Conservation (phyloP, 257 asterid genomes). For the Solanum etuberosum region DNA sequence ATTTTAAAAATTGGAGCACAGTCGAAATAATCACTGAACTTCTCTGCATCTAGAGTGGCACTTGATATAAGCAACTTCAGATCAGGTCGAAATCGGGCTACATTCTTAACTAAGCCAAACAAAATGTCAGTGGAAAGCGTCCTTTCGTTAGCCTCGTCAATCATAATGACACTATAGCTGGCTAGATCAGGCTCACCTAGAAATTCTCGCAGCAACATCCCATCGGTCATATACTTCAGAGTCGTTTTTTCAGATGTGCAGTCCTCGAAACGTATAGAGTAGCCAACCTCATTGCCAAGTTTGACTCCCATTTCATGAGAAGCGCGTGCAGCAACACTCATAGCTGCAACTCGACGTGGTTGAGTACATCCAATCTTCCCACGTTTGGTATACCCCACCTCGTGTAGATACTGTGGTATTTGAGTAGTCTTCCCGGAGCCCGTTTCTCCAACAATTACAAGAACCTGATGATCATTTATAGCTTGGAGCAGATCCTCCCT, state of each 20-base stretch:
- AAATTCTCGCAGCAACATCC: neutral
- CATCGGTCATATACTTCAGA: no score
- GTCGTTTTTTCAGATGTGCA: neutral
- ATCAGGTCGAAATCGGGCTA: constrained; percentile 57
- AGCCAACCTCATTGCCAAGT: constrained; percentile 7
- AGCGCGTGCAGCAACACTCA: constrained; percentile 1
- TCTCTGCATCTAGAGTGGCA: constrained; percentile 88
- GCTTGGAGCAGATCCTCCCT: no score
- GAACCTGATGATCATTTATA: no score
- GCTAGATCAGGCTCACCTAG: no score
- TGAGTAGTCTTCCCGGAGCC: constrained; percentile 72
- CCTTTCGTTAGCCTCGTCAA: constrained; percentile 14
- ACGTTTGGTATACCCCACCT: constrained; percentile 59
- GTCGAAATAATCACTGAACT: constrained; percentile 40
- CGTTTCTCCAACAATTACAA: no score
- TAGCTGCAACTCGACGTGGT: constrained; percentile 1
- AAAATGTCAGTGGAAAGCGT: constrained; percentile 7
- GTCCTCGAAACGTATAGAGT: constrained; percentile 3
- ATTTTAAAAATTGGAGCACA: constrained; percentile 46
- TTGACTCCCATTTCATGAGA: neutral
- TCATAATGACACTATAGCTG: neutral
- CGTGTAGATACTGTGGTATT: constrained; percentile 93
- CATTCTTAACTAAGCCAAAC: constrained; percentile 11
- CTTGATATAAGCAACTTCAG: constrained; percentile 84
- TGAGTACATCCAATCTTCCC: neutral